A percentile compares a stretch with the other conserved stretches of the same genome.
These are phyloP conservation scores for Carex arenaria DNA, from an alignment of 202 grass and related monocot species.

Conservation along the genomic window DNA sequence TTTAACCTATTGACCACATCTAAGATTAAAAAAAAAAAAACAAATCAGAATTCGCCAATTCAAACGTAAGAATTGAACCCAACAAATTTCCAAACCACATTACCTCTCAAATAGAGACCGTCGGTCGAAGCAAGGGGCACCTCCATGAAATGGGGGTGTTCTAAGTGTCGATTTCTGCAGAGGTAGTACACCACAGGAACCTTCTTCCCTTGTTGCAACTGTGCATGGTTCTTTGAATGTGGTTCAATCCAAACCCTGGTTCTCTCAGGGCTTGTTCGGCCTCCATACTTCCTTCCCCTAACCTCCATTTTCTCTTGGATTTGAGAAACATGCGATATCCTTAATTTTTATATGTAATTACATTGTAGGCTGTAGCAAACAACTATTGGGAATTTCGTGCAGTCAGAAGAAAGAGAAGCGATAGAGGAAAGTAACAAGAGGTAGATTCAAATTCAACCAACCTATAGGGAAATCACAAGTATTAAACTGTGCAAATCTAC, in stretches of 20 bases:
- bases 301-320: conserved; percentile 38
- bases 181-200: conserved; percentile 96
- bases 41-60: conserved; percentile 11
- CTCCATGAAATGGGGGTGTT: conserved; percentile 99
- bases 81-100: background rate
- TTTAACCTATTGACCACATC: conserved; percentile 94
- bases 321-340: background rate
- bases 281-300: conserved; percentile 47
- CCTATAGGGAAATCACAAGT: background rate
- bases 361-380: background rate
- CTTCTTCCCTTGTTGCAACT: conserved; percentile 38
- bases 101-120: conserved; percentile 91
- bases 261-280: conserved; percentile 58
- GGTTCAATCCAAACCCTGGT: conserved; percentile 84
- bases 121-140: conserved; percentile 66
- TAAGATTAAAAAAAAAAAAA: conserved; percentile 22
- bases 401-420: conserved; percentile 10
- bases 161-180: conserved; percentile 76
- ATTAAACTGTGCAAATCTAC: background rate
- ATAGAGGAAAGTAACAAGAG: background rate
- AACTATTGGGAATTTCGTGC: conserved; percentile 6
- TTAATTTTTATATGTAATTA: background rate
- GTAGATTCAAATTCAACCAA: conserved; percentile 17
- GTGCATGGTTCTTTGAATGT: conserved; percentile 52
- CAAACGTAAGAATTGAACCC: conserved; percentile 10